Base-by-base conservation (phyloP, 164 flowering plant species). In the Piper longum region DNA sequence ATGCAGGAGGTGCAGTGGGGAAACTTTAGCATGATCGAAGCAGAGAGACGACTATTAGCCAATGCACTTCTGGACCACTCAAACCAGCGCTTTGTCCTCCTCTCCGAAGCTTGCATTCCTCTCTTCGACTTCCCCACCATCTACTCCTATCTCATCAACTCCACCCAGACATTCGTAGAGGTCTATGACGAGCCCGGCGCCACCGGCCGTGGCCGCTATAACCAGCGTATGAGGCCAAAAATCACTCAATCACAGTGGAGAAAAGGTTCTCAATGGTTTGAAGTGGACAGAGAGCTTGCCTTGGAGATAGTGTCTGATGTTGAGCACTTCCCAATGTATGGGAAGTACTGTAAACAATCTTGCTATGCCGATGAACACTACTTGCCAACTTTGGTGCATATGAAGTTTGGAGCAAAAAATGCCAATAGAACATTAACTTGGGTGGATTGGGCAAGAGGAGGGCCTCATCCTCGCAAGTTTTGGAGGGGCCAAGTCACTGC, bases 21-120 rank as follows among this genome's bases (percentile, higher is more conserved):
- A 43, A 67, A 72, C 4, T 75, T 75, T 4, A 87, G 70, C 74
- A 81, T 87, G 93, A 56, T 89, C 0, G 89, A 87, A 70, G 93
- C 91, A 0, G 96, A 89, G 56, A 72, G 88, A 1, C 83, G 93
- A 40, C 77, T 89, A 8, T 64, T 89, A 59, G 93, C 93, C 13
- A 86, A 83, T 56, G 91, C 96, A 0, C 81, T 89, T 7, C 83
- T 87, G 11, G 96, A 89, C 69, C 11, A 78, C 62, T 79, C 91
- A 5, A 89, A 89, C 82, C 78, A 86, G 61, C 77, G 83, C 0
- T 89, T 89, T 41, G 81, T 87, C 61, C 93, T 89, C 40, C 80
- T 89, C 57, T 89, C 93, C 0, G 96, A 89, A 65, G 60, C 96
- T 3, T 89, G 96, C 85, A 85, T 89, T 60, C 96, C 93, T 16